Conservation (phyloP, 371 early-diverging fungal species). For the Rhizomucor miehei region DNA sequence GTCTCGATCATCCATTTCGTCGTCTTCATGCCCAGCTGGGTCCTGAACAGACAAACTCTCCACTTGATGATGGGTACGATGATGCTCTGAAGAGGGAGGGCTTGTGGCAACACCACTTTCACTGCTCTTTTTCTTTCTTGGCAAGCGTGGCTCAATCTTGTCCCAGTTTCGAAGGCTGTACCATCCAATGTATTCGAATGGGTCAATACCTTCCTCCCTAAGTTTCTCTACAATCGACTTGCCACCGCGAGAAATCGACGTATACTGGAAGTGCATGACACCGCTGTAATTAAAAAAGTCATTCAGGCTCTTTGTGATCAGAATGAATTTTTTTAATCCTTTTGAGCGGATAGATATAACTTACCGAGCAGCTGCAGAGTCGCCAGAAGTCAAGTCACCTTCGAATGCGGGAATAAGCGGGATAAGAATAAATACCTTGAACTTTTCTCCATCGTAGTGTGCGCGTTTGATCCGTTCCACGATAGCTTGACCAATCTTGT, state of each 20-base stretch:
- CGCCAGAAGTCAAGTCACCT: conserved; percentile 72
- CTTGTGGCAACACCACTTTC: background rate
- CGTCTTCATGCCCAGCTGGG: conserved; percentile 1
- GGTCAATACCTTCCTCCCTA: conserved; percentile 62
- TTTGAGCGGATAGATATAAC: background rate
- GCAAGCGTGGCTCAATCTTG: conserved; percentile 29
- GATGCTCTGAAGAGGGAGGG: background rate
- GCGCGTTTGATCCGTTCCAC: conserved; percentile 81
- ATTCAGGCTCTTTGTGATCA: no score
- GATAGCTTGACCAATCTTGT: conserved; percentile 58
- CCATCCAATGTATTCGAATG: conserved; percentile 75
- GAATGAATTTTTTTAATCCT: background rate
- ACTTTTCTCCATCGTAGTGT: conserved; percentile 59
- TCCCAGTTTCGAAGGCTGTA: conserved; percentile 76
- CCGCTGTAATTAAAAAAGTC: conserved; percentile 20
- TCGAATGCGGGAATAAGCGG: conserved; percentile 93
- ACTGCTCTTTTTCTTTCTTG: conserved; percentile 2
- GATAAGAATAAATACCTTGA: conserved; percentile 83
- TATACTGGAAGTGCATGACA: conserved; percentile 85
- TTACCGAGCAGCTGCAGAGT: conserved; percentile 69
- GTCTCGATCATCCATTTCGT: conserved; percentile 28
- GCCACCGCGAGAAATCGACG: conserved; percentile 79
- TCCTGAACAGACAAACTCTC: conserved; percentile 1
- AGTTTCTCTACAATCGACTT: conserved; percentile 68
- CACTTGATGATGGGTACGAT: background rate